phyloP scores from a whole-genome alignment of 202 grass and related monocot genomes.

The Schoenoplectus tabernaemontani region DNA sequence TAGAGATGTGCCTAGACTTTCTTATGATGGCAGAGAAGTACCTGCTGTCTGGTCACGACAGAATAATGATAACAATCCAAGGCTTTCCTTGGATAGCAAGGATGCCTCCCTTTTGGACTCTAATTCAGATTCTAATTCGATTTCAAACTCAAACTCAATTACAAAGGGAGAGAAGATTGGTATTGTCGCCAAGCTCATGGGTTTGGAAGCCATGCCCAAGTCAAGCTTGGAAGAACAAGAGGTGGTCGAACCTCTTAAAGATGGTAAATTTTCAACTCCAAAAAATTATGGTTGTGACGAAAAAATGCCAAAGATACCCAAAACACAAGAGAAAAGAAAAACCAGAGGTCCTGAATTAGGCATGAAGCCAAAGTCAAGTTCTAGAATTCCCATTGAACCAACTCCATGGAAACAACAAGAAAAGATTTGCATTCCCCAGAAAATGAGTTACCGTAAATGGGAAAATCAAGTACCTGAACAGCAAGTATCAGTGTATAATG shows the following conservation, averaged over 20 bases:
- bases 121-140: slow-evolving; percentile 25
- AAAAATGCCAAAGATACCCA: slow-evolving; percentile 17
- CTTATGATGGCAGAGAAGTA: slow-evolving; percentile 55
- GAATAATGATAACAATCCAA: slow-evolving; percentile 27
- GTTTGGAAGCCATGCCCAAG: slow-evolving; percentile 67
- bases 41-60: slow-evolving; percentile 14
- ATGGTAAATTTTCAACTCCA: slow-evolving; percentile 25
- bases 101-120: slow-evolving; percentile 40
- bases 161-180: slow-evolving; percentile 40
- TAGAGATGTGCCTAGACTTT: slow-evolving; percentile 42
- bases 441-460: slow-evolving; percentile 39
- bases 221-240: slow-evolving; percentile 15
- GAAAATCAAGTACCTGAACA: slow-evolving; percentile 42
- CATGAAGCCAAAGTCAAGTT: slow-evolving; percentile 41
- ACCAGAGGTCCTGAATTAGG: slow-evolving; percentile 43
- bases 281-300: background rate
- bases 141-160: slow-evolving; percentile 27
- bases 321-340: slow-evolving; percentile 12
- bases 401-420: slow-evolving; percentile 82
- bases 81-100: slow-evolving; percentile 71
- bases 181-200: slow-evolving; percentile 94
- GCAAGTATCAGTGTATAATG: slow-evolving; percentile 60
- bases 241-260: slow-evolving; percentile 16
- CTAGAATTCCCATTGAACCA: slow-evolving; percentile 58
- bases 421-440: slow-evolving; percentile 55